Evolutionary conservation across 2,329 filamentous ascomycete genomes (phyloP).

Genomic region (Verruconis gallopava): DNA sequence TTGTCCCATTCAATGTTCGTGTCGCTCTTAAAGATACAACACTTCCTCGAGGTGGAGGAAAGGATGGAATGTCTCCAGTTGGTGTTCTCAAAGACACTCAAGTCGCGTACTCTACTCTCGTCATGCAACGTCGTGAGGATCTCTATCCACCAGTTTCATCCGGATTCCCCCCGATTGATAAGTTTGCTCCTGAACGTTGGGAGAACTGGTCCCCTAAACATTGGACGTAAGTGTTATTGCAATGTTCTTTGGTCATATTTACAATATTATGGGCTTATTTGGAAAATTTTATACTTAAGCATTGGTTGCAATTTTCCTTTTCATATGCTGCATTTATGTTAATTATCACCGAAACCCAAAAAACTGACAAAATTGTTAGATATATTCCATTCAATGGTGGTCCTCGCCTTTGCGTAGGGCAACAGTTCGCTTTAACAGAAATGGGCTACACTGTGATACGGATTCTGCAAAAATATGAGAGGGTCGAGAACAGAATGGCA

Average conservation of each 20-base stretch:
- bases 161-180: constrained; percentile 27
- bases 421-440: constrained; percentile 39
- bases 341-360: too few relatives aligned
- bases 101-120: constrained; percentile 33
- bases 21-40: constrained; percentile 34
- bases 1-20: constrained; percentile 38
- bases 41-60: constrained; percentile 35
- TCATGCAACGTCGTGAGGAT: constrained; percentile 37
- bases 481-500: constrained; percentile 25
- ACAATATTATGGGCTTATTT: too few relatives aligned
- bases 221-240: constrained; percentile 27
- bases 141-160: constrained; percentile 30
- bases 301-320: too few relatives aligned
- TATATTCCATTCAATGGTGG: constrained; percentile 36
- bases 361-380: too few relatives aligned
- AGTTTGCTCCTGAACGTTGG: constrained; percentile 38
- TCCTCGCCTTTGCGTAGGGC: constrained; percentile 37
- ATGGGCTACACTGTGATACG: constrained; percentile 36
- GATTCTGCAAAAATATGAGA: constrained; percentile 33
- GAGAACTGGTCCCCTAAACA: constrained; percentile 34
- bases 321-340: too few relatives aligned
- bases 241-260: background rate
- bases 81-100: constrained; percentile 31
- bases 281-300: too few relatives aligned
- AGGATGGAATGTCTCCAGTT: constrained; percentile 31